Percentiles rank a stretch among this genome's conserved stretches.
phyloP scores from a whole-genome alignment of 2,329 filamentous ascomycete species.

The Thielaviopsis musarum region DNA sequence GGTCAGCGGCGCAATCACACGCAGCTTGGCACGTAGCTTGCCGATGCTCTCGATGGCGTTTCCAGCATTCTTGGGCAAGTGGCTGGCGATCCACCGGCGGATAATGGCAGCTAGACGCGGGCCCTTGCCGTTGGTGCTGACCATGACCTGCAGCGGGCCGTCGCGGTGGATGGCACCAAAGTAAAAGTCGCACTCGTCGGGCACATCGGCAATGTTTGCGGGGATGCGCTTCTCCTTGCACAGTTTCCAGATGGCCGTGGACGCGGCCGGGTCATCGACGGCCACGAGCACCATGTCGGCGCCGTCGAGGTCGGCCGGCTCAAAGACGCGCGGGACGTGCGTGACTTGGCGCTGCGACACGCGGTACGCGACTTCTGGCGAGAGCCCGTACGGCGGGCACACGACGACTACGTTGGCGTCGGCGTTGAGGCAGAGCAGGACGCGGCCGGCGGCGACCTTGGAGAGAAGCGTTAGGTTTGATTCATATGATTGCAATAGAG shows the following conservation, averaged over 20 bases:
- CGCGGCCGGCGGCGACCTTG: conserved; percentile 87
- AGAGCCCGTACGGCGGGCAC: conserved; percentile 62
- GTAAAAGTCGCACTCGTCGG: conserved; percentile 95
- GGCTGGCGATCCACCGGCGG: conserved; percentile 60
- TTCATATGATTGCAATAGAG: conserved; percentile 2
- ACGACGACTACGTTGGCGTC: conserved; percentile 82
- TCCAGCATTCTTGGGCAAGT: conserved; percentile 63
- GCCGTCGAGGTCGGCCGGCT: conserved; percentile 68
- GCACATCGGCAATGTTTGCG: conserved; percentile 94
- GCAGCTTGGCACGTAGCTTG: conserved; percentile 58
- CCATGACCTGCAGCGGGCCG: conserved; percentile 93
- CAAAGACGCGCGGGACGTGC: conserved; percentile 70
- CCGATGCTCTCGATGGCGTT: conserved; percentile 77
- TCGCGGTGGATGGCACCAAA: conserved; percentile 93
- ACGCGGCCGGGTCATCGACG: conserved; percentile 85
- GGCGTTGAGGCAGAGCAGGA: conserved; percentile 86
- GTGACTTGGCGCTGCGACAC: conserved; percentile 58
- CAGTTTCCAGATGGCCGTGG: conserved; percentile 76
- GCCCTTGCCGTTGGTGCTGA: conserved; percentile 94
- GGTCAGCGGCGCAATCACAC: conserved; percentile 53
- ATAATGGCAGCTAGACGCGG: conserved; percentile 81
- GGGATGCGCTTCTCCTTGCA: conserved; percentile 74
- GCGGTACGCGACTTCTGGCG: conserved; percentile 74
- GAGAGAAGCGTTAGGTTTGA: conserved; percentile 5
- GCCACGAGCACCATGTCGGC: conserved; percentile 82